Evolutionary conservation across 305 asterid genomes (phyloP), one percentile per base, ranked within the genome.

Genomic region (Rubia tinctorum): DNA sequence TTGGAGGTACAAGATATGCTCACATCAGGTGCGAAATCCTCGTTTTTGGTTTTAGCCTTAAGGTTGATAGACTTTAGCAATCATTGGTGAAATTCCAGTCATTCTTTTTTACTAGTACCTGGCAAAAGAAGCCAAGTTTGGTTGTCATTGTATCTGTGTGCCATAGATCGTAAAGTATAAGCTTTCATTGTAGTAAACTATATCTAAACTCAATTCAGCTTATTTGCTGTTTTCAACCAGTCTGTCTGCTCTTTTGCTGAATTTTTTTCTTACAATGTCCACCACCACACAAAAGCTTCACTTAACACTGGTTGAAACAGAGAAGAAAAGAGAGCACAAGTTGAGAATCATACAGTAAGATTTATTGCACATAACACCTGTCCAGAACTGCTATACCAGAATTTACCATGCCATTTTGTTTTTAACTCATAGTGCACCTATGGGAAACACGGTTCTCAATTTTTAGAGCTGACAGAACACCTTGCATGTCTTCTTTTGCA

Each of bases 401-500:
- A 10, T 60, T 60, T 5, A 12, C 34, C 39, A 0, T 23, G 18
- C 42, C 68, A 64, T 64, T 1, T 18, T 11, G 17, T 22, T 11
- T 20, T 55, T 9, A 56, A 56, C 55, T 56, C 11, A 3, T 53
- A 0, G 6, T 5, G 8, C 23, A 39, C 7, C 53, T 18, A 4
- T 20, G 5, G 0, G 23, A 44, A 72, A 13, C 70, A 44, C 37
- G 18, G 17, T 17, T 63, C 76, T 77, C 10, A 7, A 42, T 71
- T 49, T 56, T 0, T 11, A 76, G 69, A 7, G 73, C 15, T 65
- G 34, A 12, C 37, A 65, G 61, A 65, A 62, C 73, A 40, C 22
- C 56, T 71, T 44, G n/a, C 76, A 65, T 55, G 43, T n/a, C 39
- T 25, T 25, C 55, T 71, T 76, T 76, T 42, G 76, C 73, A 45